These are phyloP conservation scores for Penicillium sp. DNA, from an alignment of 2,329 filamentous ascomycete species.

Conservation along the genomic window DNA sequence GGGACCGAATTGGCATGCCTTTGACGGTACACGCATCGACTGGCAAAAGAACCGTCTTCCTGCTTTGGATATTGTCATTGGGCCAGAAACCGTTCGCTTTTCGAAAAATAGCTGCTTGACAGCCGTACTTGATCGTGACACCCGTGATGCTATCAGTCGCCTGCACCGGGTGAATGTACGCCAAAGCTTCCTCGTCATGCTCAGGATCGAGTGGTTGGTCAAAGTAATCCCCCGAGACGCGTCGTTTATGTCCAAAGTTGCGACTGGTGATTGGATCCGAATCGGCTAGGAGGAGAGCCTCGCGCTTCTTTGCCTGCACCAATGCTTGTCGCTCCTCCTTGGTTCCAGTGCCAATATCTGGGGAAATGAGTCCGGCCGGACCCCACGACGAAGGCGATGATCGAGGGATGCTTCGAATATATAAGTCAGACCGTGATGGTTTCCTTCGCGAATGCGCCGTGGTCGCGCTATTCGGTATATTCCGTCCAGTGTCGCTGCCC, in stretches of 20 bases:
- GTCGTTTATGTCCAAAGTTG: constrained; percentile 41
- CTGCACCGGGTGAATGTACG: constrained; percentile 83
- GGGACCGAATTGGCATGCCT: constrained; percentile 52
- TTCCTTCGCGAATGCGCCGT: constrained; percentile 32
- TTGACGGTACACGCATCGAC: constrained; percentile 85
- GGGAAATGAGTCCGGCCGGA: constrained; percentile 30
- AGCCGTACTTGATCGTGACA: constrained; percentile 83
- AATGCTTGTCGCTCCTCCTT: constrained; percentile 43
- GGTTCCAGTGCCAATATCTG: constrained; percentile 35
- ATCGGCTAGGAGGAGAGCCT: constrained; percentile 42
- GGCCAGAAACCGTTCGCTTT: constrained; percentile 94
- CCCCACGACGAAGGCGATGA: constrained; percentile 37
- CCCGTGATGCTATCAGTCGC: constrained; percentile 83
- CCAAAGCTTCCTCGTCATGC: constrained; percentile 67
- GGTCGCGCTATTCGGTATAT: constrained; percentile 23
- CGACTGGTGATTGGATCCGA: constrained; percentile 34
- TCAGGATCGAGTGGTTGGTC: constrained; percentile 38
- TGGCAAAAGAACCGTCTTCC: constrained; percentile 74
- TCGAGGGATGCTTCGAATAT: constrained; percentile 24
- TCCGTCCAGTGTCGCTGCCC: constrained; percentile 35
- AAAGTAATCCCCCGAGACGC: constrained; percentile 39
- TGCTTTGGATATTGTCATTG: constrained; percentile 79
- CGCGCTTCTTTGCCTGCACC: constrained; percentile 45
- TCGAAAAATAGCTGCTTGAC: constrained; percentile 72
- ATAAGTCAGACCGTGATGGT: constrained; percentile 34